Evolutionary conservation across 1,139 yeast genomes (phyloP).

Genomic region (Yamadazyma sp.): DNA sequence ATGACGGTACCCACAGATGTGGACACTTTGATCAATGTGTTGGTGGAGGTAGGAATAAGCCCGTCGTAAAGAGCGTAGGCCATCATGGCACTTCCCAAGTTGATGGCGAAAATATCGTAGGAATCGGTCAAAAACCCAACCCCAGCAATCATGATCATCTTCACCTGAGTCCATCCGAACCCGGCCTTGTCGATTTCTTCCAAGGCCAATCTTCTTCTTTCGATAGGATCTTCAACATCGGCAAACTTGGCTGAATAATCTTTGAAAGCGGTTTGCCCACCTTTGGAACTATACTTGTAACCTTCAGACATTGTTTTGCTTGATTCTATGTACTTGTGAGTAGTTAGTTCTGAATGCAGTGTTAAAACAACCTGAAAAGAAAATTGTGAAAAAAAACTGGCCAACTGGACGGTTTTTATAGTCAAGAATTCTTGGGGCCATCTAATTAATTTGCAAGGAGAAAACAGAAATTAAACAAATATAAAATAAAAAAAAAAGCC

Average conservation of each 20-base stretch:
- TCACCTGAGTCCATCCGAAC: constrained; percentile 86
- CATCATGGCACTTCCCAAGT: constrained; percentile 76
- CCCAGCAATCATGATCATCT: constrained; percentile 89
- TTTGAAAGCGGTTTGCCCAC: constrained; percentile 92
- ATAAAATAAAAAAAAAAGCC: constrained; percentile 4
- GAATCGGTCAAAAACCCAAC: constrained; percentile 93
- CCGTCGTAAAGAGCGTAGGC: constrained; percentile 68
- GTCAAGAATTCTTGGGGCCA: constrained; percentile 1
- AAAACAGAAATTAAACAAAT: constrained; percentile 4
- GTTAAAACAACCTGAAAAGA: neutral
- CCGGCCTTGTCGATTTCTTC: constrained; percentile 84
- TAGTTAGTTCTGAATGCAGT: neutral
- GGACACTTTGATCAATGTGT: constrained; percentile 77
- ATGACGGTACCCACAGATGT: constrained; percentile 93
- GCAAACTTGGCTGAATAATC: constrained; percentile 82
- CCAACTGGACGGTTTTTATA: constrained; percentile 1
- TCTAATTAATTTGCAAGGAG: constrained; percentile 1
- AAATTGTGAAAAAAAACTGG: constrained; percentile 5
- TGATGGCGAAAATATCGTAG: constrained; percentile 87
- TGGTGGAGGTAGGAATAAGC: constrained; percentile 64
- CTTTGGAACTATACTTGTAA: constrained; percentile 29
- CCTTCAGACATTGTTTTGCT: constrained; percentile 9
- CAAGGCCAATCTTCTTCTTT: constrained; percentile 85
- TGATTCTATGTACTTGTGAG: neutral
- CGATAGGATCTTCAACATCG: constrained; percentile 82